phyloP scores from a whole-genome alignment of 768 basidiomycete genomes.

The Antrodiella citrinella region DNA sequence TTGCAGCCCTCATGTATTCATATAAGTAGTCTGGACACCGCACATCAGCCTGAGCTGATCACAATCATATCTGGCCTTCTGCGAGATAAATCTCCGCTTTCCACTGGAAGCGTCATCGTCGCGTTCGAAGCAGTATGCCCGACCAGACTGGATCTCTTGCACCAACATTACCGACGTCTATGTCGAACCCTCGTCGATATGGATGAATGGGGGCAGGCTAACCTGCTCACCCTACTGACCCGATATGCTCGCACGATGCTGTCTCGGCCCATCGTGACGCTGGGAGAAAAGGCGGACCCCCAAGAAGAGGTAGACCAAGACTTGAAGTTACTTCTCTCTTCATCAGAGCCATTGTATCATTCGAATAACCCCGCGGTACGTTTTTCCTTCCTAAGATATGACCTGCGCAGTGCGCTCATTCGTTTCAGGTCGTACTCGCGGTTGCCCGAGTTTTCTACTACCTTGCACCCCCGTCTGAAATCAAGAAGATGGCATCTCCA shows the following conservation, averaged over 20 bases:
- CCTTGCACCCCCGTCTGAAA: conserved; percentile 48
- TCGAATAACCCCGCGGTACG: conserved; percentile 83
- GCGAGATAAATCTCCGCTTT: conserved; percentile 75
- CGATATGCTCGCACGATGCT: conserved; percentile 85
- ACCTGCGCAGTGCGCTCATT: too few species aligned
- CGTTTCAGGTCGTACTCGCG: conserved; percentile 66
- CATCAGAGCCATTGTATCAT: conserved; percentile 71
- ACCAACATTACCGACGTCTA: conserved; percentile 79
- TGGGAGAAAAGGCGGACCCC: conserved; percentile 20
- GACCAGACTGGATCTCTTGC: conserved; percentile 77
- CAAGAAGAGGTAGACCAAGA: conserved; percentile 72
- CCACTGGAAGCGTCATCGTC: conserved; percentile 76
- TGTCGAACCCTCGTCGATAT: conserved; percentile 82
- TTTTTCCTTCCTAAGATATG: too few species aligned
- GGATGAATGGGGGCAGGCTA: conserved; percentile 95
- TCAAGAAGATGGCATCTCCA: conserved; percentile 55
- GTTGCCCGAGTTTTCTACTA: conserved; percentile 71
- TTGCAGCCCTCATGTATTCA: neutral
- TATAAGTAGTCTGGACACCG: conserved; percentile 54
- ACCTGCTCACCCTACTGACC: conserved; percentile 66
- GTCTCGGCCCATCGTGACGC: conserved; percentile 41
- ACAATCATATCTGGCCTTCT: conserved; percentile 55
- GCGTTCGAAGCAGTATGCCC: conserved; percentile 89
- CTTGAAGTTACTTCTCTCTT: conserved; percentile 63
- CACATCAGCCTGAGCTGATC: conserved; percentile 67